Percentiles rank a stretch among this genome's conserved stretches.
These are phyloP conservation scores for Vitis riparia DNA, from an alignment of 164 flowering plant genomes.

Conservation along the genomic window DNA sequence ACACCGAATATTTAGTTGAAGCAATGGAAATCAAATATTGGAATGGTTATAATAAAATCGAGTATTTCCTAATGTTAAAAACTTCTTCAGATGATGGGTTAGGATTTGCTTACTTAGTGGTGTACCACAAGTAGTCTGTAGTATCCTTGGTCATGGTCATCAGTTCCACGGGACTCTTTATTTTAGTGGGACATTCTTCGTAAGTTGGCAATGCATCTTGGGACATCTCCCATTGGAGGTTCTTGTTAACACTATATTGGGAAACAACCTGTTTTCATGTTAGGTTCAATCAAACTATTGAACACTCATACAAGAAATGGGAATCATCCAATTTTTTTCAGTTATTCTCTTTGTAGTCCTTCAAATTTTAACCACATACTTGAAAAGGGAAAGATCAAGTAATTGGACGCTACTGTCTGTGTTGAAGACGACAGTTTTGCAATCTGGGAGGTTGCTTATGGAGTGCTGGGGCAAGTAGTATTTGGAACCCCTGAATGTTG, in stretches of 20 bases:
- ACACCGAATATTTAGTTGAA: too few relatives aligned
- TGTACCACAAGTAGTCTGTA: conserved; percentile 70
- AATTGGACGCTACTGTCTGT: conserved; percentile 26
- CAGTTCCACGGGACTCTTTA: conserved; percentile 24
- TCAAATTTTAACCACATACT: too few relatives aligned
- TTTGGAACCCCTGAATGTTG: conserved; percentile 41
- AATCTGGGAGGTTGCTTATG: conserved; percentile 74
- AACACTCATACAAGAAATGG: too few relatives aligned
- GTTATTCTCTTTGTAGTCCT: too few relatives aligned
- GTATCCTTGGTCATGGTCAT: conserved; percentile 48
- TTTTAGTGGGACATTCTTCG: not conserved
- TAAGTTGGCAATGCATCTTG: not conserved
- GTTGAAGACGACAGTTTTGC: conserved; percentile 72
- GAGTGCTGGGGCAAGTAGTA: conserved; percentile 60
- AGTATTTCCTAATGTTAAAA: not conserved
- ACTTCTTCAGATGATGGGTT: not conserved
- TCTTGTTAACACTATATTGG: not conserved
- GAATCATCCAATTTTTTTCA: too few relatives aligned
- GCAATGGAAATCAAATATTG: too few relatives aligned
- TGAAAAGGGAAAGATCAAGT: too few relatives aligned
- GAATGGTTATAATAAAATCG: too few relatives aligned
- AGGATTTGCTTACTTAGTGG: conserved; percentile 47
- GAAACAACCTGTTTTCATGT: not conserved
- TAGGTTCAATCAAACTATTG: too few relatives aligned
- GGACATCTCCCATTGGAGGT: not conserved